Evolutionary conservation across 192 early-diverging fungal species (phyloP), one percentile per base, ranked within the genome.

Genomic region (Gaertneriomyces semiglobifer): DNA sequence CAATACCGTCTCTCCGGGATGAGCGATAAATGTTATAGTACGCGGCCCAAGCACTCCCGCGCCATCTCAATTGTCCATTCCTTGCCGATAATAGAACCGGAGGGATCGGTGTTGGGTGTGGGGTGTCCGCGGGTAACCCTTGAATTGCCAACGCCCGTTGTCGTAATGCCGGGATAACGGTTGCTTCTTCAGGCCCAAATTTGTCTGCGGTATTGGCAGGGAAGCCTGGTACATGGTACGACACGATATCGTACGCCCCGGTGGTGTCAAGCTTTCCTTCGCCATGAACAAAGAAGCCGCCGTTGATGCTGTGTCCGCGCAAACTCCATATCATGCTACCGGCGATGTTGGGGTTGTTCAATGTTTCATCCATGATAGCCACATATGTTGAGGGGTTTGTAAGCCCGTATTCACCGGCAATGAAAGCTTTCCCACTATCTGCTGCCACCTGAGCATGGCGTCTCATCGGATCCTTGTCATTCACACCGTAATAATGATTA

Each of bases 231-330:
- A 40, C 46, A 54, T 74, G 73, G 45, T 69, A 74, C 4, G 67
- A 63, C 61, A 43, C 70, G 18, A 53, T 56, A 20, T 68, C 62
- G 14, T 43, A 46, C 47, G 44, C 54, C 16, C 60, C 48, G 16
- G 19, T 57, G 16, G 55, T 57, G 55, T 57, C 55, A 25, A 4
- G 18, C 39, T 57, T 57, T 14, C 55, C 55, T 48, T 75, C 74
- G 33, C 41, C 40, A 55, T 75, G 74, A 11, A 69, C 68, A 48
- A 55, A 71, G 65, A 70, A 75, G 40, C 74, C 74, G 43, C 74
- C 74, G 12, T 25, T 16, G 19, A 44, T 48, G 12, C 47, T 60
- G 57, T 68, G 71, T 25, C 40, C 58, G 7, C 68, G 25, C 4
- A 70, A n/a, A 38, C 60, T 63, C 68, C 68, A 70, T n/a, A 70